phyloP scores from a whole-genome alignment of 495 filamentous ascomycete species.

The Penicillium lividum region DNA sequence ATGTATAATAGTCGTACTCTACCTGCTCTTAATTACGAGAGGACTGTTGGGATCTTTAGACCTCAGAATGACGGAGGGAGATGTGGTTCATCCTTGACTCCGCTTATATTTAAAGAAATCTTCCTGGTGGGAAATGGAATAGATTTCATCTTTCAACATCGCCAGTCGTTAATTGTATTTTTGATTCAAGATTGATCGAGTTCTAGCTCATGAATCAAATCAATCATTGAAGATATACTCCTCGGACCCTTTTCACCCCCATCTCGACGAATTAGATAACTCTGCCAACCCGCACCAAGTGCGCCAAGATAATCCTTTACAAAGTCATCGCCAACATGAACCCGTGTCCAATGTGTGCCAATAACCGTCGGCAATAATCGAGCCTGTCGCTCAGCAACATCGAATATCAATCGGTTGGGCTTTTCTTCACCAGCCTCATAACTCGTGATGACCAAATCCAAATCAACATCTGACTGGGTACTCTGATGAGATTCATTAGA shows the following conservation, averaged over 20 bases:
- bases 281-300: slow-evolving; percentile 62
- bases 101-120: no score
- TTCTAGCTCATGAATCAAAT: slow-evolving; percentile 23
- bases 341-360: slow-evolving; percentile 38
- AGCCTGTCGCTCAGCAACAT: slow-evolving; percentile 55
- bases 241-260: slow-evolving; percentile 12
- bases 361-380: slow-evolving; percentile 7
- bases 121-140: no score
- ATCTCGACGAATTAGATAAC: slow-evolving; percentile 49
- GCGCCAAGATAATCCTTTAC: slow-evolving; percentile 65
- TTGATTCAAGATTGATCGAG: background rate
- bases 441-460: slow-evolving; percentile 69
- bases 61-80: no score
- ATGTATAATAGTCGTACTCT: no score
- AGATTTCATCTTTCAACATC: no score
- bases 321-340: slow-evolving; percentile 71
- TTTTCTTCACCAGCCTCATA: slow-evolving; percentile 75
- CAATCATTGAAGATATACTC: slow-evolving; percentile 33
- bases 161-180: no score
- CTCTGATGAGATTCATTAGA: background rate
- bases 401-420: slow-evolving; percentile 63
- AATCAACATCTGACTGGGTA: slow-evolving; percentile 37
- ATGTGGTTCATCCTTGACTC: no score
- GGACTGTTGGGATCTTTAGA: no score
- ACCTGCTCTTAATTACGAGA: no score